Evolutionary conservation across 1,139 yeast species (phyloP), one percentile per base, ranked within the genome.

Genomic region (Saccharomyces pastorianus): DNA sequence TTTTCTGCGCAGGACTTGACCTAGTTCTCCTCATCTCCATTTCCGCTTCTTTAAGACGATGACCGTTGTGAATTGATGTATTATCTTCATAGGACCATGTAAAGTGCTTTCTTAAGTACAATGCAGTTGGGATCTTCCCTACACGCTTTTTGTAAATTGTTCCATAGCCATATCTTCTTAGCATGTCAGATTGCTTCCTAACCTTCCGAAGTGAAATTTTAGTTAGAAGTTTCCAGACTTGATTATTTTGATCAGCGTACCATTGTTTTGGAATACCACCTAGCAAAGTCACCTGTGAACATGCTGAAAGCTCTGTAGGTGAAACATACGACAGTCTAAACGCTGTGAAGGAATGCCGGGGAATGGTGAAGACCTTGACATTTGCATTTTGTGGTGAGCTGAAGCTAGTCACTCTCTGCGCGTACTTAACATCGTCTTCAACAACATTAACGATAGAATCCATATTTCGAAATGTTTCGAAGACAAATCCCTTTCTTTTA

Each of bases 201-300:
- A 58, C 41, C 59, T 61, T 61, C 61, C 63, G 65, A 55, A 55
- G 68, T 42, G 64, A 69, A 64, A 61, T 50, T 31, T 59, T 60
- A 6, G 60, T 53, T 49, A 62, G 50, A 3, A 58, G 52, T 49
- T 57, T 58, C 57, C 64, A 46, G 23, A 67, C 46, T 5, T 56
- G 50, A 48, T 51, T 58, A 49, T 61, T 65, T 51, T 70, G 75
- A 54, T 71, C 75, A 27, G 73, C 65, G 47, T 76, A 67, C 95
- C 95, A 88, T 20, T 80, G 72, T 23, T 72, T 70, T 0, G 96
- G 95, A 1, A 85, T 69, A 0, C 79, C 77, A 0, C 96, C 96
- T 2, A 89, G 64, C 25, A 87, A 71, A 1, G 80, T 65, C 6
- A 80, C 76, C 50, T 76, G 72, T 0, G 64, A 60, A 48, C 54